Evolutionary conservation across 73 alveolate genomes (phyloP).

Genomic region (Halteria grandinella): DNA sequence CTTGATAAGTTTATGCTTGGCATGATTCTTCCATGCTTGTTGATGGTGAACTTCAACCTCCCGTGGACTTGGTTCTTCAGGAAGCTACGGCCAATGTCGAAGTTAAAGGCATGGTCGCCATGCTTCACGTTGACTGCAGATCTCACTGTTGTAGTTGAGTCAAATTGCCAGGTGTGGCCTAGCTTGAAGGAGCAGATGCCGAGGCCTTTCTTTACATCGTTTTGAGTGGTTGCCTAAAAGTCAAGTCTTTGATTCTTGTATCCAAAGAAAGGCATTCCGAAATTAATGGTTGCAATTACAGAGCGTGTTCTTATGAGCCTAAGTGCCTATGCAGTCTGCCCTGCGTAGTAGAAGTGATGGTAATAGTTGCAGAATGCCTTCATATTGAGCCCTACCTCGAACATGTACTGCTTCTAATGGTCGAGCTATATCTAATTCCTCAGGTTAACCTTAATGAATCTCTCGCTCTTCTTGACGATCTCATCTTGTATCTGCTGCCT

Average conservation of each 20-base stretch:
- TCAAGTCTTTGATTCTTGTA: background rate
- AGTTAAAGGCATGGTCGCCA: no score
- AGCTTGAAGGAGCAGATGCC: conserved; percentile 3
- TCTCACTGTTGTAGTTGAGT: no score
- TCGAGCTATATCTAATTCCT: background rate
- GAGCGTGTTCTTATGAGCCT: conserved; percentile 1
- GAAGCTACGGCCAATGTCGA: background rate
- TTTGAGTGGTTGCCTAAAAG: background rate
- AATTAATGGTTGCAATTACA: background rate
- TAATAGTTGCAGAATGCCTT: conserved; percentile 8
- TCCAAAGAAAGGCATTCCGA: background rate
- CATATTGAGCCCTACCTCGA: conserved; percentile 17
- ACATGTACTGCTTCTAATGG: background rate
- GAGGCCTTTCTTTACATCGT: conserved; percentile 25
- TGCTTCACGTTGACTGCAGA: no score
- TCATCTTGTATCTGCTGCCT: no score
- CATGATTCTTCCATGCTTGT: background rate
- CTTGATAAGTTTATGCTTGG: conserved; percentile 1
- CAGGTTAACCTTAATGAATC: background rate
- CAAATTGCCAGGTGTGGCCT: background rate
- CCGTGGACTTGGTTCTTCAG: background rate
- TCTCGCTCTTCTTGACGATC: conserved; percentile 17
- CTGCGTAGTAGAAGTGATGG: conserved; percentile 13
- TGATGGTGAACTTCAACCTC: background rate
- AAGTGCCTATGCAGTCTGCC: conserved; percentile 6